Conservation (phyloP, 495 filamentous ascomycete genomes). For the Glonium stellatum region DNA sequence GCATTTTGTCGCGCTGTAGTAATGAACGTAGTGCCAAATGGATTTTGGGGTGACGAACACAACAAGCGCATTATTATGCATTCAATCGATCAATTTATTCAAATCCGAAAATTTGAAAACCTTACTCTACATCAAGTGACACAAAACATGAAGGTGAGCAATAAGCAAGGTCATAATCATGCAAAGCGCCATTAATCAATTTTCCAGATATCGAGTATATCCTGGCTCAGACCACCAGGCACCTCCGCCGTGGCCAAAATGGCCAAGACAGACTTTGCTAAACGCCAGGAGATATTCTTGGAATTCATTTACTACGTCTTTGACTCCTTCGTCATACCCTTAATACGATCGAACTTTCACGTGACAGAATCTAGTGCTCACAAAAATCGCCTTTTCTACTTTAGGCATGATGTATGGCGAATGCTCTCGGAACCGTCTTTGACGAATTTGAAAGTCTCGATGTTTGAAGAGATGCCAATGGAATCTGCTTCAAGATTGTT, state of each 20-base stretch:
- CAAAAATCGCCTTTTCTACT: constrained; percentile 81
- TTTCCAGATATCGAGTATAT: no score
- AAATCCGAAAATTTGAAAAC: constrained; percentile 71
- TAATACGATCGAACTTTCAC: constrained; percentile 82
- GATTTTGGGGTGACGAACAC: constrained; percentile 63
- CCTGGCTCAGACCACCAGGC: constrained; percentile 17
- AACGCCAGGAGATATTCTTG: constrained; percentile 69
- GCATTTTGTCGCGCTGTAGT: constrained; percentile 81
- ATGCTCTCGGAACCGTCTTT: constrained; percentile 67
- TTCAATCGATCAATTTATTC: constrained; percentile 69
- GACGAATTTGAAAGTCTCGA: constrained; percentile 56
- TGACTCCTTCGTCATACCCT: constrained; percentile 82
- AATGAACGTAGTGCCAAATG: constrained; percentile 63
- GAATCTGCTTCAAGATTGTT: constrained; percentile 53
- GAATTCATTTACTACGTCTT: constrained; percentile 91
- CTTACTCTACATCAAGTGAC: constrained; percentile 71
- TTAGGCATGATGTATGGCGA: constrained; percentile 88
- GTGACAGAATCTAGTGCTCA: constrained; percentile 85
- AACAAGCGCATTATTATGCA: constrained; percentile 57
- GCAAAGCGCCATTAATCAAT: no score
- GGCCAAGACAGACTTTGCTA: constrained; percentile 62
- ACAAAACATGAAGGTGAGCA: constrained; percentile 64
- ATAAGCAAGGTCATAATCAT: constrained; percentile 29
- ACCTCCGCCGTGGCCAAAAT: constrained; percentile 69
- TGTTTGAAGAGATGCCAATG: constrained; percentile 72